Base-by-base conservation (phyloP, 1,284 basidiomycete species). In the Dichomitus squalens region DNA sequence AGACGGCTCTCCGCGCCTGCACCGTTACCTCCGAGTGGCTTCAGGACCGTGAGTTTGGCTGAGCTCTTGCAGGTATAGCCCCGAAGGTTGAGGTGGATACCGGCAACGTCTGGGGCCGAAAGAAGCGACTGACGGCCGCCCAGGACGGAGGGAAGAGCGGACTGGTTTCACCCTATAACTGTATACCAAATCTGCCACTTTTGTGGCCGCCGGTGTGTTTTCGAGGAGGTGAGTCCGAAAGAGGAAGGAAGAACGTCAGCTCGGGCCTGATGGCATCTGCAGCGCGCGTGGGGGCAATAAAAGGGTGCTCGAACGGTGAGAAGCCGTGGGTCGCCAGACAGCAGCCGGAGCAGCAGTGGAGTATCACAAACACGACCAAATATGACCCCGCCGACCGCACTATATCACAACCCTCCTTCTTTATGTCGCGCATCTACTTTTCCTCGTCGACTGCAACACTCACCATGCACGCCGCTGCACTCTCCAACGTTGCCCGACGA, bases 361-460 rank as follows among this genome's bases (percentile, higher is more conserved):
- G 34, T 41, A 12, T 27, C 9, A 16, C 44, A 52, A 57, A 57
- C 49, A 57, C 14, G 2, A 5, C 6, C 55, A 57, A 52, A 57
- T 44, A 55, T 7, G 1, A 23, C 39, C 16, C 8, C 9, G 41
- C 4, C 41, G n/a, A n/a, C 25, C 41, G 29, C 29, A 16, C n/a
- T n/a, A 41, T 9, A 14, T 44, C 18, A 40, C 8, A 11, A 29
- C 25, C 21, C 33, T 23, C 40, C 9, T 25, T 47, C 35, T 52
- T 39, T 14, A 4, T 16, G 41, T 27, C 14, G 25, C 21, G 20
- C 35, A 21, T 11, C 31, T 27, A 1, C 44, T 31, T 38, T 9
- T 18, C 34, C 20, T 8, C 23, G 16, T 29, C n/a, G n/a, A n/a
- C 18, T 6, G 20, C 16, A 3, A n/a, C 3, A 9, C 18, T 43